These are phyloP conservation scores for Ophiostoma novo-ulmi DNA, from an alignment of 2,329 filamentous ascomycete species.

Conservation along the genomic window DNA sequence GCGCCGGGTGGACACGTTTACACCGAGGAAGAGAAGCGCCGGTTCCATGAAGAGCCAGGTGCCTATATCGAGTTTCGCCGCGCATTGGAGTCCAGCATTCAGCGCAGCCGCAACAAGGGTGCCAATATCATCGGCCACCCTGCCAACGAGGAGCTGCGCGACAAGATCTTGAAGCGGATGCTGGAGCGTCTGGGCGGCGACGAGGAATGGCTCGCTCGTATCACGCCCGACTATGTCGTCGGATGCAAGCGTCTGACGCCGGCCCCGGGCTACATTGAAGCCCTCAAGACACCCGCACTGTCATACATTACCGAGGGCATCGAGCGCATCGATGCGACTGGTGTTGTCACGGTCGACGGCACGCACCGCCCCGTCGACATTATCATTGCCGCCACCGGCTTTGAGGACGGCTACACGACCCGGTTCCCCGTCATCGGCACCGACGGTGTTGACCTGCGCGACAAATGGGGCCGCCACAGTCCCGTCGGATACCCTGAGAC, in stretches of 20 bases:
- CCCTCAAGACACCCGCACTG: slow-evolving; percentile 31
- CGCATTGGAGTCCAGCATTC: slow-evolving; percentile 8
- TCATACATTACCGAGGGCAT: slow-evolving; percentile 33
- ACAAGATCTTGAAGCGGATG: slow-evolving; percentile 30
- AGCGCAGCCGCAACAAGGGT: slow-evolving; percentile 25
- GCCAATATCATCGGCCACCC: slow-evolving; percentile 29
- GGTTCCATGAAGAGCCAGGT: slow-evolving; percentile 16
- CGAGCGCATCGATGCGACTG: slow-evolving; percentile 32
- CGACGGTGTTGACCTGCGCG: slow-evolving; percentile 23
- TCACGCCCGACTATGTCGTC: slow-evolving; percentile 25
- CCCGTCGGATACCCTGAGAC: slow-evolving; percentile 19
- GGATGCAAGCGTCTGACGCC: slow-evolving; percentile 31
- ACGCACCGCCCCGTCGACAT: slow-evolving; percentile 23
- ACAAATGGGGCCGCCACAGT: slow-evolving; percentile 26
- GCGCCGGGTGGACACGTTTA: slow-evolving; percentile 16
- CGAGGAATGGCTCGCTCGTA: slow-evolving; percentile 31
- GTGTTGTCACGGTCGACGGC: slow-evolving; percentile 31
- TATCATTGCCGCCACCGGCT: slow-evolving; percentile 34
- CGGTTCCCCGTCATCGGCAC: slow-evolving; percentile 23
- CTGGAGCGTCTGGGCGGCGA: slow-evolving; percentile 32
- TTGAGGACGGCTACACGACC: slow-evolving; percentile 29
- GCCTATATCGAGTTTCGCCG: slow-evolving; percentile 20
- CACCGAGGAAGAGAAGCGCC: slow-evolving; percentile 16
- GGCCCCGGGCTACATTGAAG: slow-evolving; percentile 30
- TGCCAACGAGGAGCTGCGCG: slow-evolving; percentile 16